These are phyloP conservation scores for Fusarium staphyleae DNA, from an alignment of 2,329 filamentous ascomycete genomes.

Conservation along the genomic window DNA sequence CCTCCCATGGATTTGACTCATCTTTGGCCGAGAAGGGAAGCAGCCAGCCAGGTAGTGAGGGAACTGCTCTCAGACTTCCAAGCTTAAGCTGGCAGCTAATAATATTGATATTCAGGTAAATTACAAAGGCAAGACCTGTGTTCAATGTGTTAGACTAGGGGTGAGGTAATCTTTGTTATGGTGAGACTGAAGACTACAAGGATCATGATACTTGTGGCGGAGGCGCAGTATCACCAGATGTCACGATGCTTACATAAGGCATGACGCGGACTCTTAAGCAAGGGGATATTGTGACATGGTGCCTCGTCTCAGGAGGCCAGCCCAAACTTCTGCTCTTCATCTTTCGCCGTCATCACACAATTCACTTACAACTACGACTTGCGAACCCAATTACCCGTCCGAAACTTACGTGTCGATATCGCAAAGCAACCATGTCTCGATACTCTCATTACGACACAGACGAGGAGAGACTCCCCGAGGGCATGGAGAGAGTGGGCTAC, in stretches of 20 bases:
- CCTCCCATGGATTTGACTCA: too few species aligned
- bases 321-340: neutral
- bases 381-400: neutral
- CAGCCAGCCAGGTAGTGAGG: too few species aligned
- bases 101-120: too few species aligned
- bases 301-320: conserved; percentile 16
- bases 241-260: conserved; percentile 24
- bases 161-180: too few species aligned
- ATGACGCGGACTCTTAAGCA: conserved; percentile 30
- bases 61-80: too few species aligned
- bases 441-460: conserved; percentile 56
- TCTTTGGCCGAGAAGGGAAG: too few species aligned
- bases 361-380: neutral
- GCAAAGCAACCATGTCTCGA: conserved; percentile 47
- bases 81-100: too few species aligned
- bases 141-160: too few species aligned
- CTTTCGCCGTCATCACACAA: neutral
- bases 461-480: conserved; percentile 60
- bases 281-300: conserved; percentile 15
- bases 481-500: conserved; percentile 63
- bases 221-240: conserved; percentile 18
- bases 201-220: conserved; percentile 1
- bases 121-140: too few species aligned
- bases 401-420: neutral
- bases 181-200: neutral